Percentiles rank a stretch among this genome's conserved stretches.
phyloP scores from a whole-genome alignment of 148 eudicot genomes.

The Chenopodium suecicum region DNA sequence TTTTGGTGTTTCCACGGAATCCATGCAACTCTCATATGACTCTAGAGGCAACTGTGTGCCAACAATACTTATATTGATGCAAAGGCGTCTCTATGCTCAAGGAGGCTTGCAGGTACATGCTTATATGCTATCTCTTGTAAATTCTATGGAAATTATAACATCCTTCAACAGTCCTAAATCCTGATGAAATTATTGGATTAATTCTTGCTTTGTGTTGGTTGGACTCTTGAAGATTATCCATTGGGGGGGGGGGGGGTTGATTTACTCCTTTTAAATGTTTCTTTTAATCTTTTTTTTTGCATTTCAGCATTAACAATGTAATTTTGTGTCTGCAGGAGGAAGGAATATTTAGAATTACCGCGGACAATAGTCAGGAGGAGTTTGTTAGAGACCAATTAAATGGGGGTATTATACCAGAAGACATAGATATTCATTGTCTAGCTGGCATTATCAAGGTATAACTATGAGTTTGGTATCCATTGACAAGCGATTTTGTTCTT shows the following conservation, averaged over 20 bases:
- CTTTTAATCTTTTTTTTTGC: not conserved
- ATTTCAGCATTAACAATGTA: conserved; percentile 8
- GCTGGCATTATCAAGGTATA: conserved; percentile 95
- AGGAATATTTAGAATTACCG: conserved; percentile 94
- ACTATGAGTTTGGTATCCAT: not conserved
- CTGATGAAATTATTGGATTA: not conserved
- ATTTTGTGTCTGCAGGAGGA: conserved; percentile 63
- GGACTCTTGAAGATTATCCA: not conserved
- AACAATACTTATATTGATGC: conserved; percentile 86
- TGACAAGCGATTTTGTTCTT: not conserved
- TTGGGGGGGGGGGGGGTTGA: not conserved
- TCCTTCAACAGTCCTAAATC: not conserved
- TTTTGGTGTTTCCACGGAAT: conserved; percentile 97
- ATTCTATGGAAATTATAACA: not conserved
- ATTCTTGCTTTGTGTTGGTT: not conserved
- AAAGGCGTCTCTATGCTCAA: conserved; percentile 83
- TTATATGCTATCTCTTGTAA: conserved; percentile 15
- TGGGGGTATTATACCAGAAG: conserved; percentile 76
- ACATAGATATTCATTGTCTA: conserved; percentile 88
- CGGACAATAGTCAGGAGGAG: conserved; percentile 86
- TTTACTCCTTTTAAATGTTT: not conserved
- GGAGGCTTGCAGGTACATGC: conserved; percentile 79
- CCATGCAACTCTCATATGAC: conserved; percentile 92
- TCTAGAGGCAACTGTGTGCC: conserved; percentile 93
- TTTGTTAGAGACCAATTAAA: conserved; percentile 80